Conservation (phyloP, 257 asterid genomes). For the Solanum sitiens region DNA sequence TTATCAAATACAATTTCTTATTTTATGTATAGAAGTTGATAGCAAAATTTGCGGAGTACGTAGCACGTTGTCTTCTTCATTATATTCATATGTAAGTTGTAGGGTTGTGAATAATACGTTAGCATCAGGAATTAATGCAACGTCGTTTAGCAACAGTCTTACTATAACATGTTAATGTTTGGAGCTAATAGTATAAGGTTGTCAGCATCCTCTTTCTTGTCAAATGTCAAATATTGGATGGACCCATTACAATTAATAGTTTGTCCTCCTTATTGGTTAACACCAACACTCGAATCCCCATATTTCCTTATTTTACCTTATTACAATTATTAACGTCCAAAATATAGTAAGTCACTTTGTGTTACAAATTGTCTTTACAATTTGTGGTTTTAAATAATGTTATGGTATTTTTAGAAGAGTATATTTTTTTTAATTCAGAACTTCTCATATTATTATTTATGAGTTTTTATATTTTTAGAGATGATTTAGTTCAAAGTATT, state of each 20-base stretch:
- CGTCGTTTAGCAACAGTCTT: background rate
- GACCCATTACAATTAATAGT: background rate
- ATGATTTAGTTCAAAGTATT: no score
- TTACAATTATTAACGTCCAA: background rate
- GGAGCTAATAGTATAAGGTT: background rate
- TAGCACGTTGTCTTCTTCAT: background rate
- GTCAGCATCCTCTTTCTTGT: background rate
- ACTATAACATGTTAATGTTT: background rate
- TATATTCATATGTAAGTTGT: background rate
- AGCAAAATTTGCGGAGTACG: background rate
- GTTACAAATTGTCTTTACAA: no score
- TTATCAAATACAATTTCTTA: no score
- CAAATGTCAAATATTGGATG: background rate
- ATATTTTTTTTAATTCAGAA: no score
- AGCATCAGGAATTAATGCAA: background rate
- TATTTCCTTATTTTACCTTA: background rate
- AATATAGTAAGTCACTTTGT: no score
- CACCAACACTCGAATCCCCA: background rate
- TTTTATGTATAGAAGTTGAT: background rate
- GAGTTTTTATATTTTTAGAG: no score
- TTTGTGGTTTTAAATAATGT: no score
- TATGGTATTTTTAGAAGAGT: no score
- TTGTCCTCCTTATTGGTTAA: background rate
- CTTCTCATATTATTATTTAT: no score
- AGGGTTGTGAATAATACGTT: background rate